phyloP scores from a whole-genome alignment of 371 early-diverging fungal species.

The Mucor lusitanicus region DNA sequence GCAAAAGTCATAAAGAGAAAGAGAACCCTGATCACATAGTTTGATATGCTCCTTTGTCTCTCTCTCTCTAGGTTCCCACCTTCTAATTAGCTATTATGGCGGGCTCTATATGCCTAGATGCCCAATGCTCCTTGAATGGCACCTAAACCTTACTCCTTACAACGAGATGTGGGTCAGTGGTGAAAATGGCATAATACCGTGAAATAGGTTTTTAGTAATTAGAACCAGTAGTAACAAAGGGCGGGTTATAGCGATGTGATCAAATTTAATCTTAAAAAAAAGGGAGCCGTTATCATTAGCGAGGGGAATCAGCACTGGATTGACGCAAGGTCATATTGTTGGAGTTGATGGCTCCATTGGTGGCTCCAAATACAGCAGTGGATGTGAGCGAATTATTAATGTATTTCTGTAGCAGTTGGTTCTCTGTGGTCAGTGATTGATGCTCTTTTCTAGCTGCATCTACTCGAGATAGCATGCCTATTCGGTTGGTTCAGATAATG shows the following conservation, averaged over 20 bases:
- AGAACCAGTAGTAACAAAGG: not conserved
- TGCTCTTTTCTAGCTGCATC: conserved; percentile 50
- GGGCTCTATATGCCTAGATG: not conserved
- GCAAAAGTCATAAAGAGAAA: not conserved
- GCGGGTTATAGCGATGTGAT: not conserved
- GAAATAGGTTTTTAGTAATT: not conserved
- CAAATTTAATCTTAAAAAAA: not conserved
- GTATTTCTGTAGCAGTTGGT: conserved; percentile 56
- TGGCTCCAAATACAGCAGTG: conserved; percentile 60
- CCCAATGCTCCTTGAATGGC: not conserved
- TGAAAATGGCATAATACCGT: not conserved
- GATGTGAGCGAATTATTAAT: conserved; percentile 58
- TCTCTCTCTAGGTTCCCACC: not conserved
- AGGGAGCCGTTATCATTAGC: conserved; percentile 1
- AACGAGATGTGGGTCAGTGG: not conserved
- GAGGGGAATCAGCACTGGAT: conserved; percentile 21
- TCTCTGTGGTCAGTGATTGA: conserved; percentile 50
- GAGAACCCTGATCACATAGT: conserved; percentile 2
- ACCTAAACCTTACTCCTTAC: not conserved
- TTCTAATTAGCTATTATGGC: conserved; percentile 15
- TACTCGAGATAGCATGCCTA: conserved; percentile 46
- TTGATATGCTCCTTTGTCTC: not conserved
- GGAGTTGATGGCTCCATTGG: conserved; percentile 43
- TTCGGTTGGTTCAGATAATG: not conserved
- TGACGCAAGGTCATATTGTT: conserved; percentile 25